These are phyloP conservation scores for Paraleonurus japonicus DNA, from an alignment of 257 asterid genomes.

Conservation along the genomic window DNA sequence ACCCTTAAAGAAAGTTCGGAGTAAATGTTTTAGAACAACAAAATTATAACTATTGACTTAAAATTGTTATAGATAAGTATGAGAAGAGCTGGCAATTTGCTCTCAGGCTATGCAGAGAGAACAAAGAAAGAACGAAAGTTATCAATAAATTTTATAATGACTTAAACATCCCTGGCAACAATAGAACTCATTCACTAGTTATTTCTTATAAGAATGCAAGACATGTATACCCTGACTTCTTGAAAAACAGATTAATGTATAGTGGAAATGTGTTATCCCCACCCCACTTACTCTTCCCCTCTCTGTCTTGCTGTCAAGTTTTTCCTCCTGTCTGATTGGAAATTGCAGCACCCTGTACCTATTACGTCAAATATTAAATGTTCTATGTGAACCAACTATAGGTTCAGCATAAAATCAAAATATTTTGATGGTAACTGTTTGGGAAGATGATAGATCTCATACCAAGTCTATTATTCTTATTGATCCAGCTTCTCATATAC, in stretches of 20 bases:
- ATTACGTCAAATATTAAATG: neutral
- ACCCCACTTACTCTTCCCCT: no score
- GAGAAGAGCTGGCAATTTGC: neutral
- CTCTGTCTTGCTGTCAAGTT: neutral
- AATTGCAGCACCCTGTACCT: neutral
- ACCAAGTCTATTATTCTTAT: constrained; percentile 1
- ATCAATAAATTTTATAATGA: neutral
- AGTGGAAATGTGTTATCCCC: neutral
- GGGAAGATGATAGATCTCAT: neutral
- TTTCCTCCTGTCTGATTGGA: neutral
- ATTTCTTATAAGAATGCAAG: constrained; percentile 3
- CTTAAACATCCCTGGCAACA: neutral
- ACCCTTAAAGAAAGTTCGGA: constrained; percentile 3
- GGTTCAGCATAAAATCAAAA: neutral
- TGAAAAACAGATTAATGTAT: neutral
- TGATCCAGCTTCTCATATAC: neutral
- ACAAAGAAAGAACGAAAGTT: neutral
- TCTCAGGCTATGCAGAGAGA: neutral
- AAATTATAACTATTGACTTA: neutral
- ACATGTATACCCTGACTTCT: neutral
- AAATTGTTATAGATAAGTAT: neutral
- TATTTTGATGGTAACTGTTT: neutral
- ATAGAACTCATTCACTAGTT: neutral
- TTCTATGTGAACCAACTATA: neutral
- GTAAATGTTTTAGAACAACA: neutral